Evolutionary conservation across 805 yeast species (phyloP), one percentile per base, ranked within the genome.

Genomic region (Candida ponderosae): DNA sequence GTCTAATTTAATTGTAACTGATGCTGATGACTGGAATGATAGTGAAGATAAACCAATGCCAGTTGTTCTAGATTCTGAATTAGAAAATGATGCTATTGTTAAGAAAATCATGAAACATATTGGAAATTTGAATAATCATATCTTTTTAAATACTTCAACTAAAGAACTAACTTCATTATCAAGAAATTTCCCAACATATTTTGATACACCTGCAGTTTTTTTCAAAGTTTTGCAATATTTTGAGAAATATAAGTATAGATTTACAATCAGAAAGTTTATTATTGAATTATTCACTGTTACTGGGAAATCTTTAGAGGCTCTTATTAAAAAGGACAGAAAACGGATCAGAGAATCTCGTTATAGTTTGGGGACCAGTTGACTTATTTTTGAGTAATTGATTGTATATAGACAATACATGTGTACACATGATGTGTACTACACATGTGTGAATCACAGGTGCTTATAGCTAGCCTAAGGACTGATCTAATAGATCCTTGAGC

Each of bases 191-290:
- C 78, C 80, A 1, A 64, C 65, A 8, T 54, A 69, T 21, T 79
- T 85, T 56, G 76, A 72, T 33, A 70, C 69, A 38, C 70, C 75
- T 11, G 72, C 65, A 3, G 57, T 83, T 36, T 76, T 83, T 51
- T 65, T 53, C 55, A 69, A 66, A 50, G 76, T 64, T 35, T 64
- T 66, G 58, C 66, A 60, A 38, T 68, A 64, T 48, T 68, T 68
- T 68, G 82, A 66, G 46, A 64, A 56, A 54, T 87, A 60, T 65
- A 70, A 68, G 34, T 83, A 76, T 56, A 73, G 79, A 44, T 76
- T 73, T 36, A 73, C 74, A 4, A 76, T 75, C 16, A 62, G 95
- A 28, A 68, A 75, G 44, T 81, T 78, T 50, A 62, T 87, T 14
- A 70, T 80, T 48, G 89, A 79, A 31, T 60, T 82, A 37, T 74